Base-by-base conservation (phyloP, 2,329 filamentous ascomycete genomes). In the Pseudogymnoascus sp. region DNA sequence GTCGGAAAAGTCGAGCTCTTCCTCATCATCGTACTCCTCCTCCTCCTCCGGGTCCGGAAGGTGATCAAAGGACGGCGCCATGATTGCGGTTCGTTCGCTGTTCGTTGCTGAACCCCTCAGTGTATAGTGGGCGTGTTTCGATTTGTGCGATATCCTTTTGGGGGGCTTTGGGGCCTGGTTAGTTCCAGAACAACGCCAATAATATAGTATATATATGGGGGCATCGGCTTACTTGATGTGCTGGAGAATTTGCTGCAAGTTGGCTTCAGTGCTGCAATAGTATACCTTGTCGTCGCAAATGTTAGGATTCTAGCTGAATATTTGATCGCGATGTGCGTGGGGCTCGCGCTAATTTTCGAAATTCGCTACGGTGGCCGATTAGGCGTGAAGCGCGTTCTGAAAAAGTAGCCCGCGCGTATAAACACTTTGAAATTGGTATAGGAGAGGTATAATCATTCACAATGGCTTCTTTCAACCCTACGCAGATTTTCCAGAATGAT, bases 401-500 rank as follows among this genome's bases (percentile, higher is more conserved):
- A 60, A 60, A 60, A 60, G 59, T 60, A 60, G 35, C 59, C 38
- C 16, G 59, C 59, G 59, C 59, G 38, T 60, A 60, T 40, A 38
- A 60, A 60, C 59, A 38, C 59, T 31, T 40, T 42, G 59, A 60
- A 60, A 60, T 60, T 23, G 50, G 18, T 25, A 60, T 42, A 38
- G 21, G 35, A 42, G 38, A 60, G 59, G 35, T 40, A 38, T 40
- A 37, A 60, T 60, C 59, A 60, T 42, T 40, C 62, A 71, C 63
- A 62, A 72, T 74, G 73, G 72, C 72, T 69, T 87, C 84, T 70
- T 88, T 88, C 77, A 94, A 92, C 79, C 92, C 93, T 73, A 96
- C 92, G 67, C 93, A 97, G 79, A 97, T 97, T 82, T 97, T 97
- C 79, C 91, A 92, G 73, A 91, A 97, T 77, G 92, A 95, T 75